Conservation (phyloP, 192 early-diverging fungal species). For the Coemansia erecta region DNA sequence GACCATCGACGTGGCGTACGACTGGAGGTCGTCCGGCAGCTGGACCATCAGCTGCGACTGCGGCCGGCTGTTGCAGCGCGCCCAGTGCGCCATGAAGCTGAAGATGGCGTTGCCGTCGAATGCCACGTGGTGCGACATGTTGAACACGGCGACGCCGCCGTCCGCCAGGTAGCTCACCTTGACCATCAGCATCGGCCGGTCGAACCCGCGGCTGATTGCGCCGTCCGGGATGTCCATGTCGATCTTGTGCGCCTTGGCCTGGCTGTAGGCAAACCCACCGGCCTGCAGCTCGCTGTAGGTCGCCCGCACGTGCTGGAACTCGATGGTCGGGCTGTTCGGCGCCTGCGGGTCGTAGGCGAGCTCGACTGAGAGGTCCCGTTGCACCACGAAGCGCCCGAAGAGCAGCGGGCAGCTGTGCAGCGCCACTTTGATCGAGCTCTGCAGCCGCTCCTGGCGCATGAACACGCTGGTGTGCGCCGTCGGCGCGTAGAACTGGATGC, state of each 20-base stretch:
- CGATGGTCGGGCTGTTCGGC: slow-evolving; percentile 28
- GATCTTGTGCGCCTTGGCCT: slow-evolving; percentile 11
- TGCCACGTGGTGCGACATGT: slow-evolving; percentile 43
- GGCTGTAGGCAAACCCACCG: slow-evolving; percentile 22
- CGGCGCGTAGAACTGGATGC: slow-evolving; percentile 39
- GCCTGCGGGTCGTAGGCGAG: slow-evolving; percentile 19
- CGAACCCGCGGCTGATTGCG: slow-evolving; percentile 2
- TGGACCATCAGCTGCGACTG: not conserved
- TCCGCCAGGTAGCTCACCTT: slow-evolving; percentile 36
- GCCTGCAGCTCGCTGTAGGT: slow-evolving; percentile 15
- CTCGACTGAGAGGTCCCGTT: slow-evolving; percentile 16
- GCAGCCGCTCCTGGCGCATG: slow-evolving; percentile 14
- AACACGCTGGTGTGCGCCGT: not conserved
- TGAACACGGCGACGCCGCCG: slow-evolving; percentile 32
- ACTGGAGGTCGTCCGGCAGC: slow-evolving; percentile 13
- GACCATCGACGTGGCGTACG: slow-evolving; percentile 5
- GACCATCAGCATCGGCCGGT: slow-evolving; percentile 40
- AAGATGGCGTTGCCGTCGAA: slow-evolving; percentile 50
- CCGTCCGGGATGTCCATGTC: slow-evolving; percentile 37
- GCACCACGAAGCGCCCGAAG: slow-evolving; percentile 19
- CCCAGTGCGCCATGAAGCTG: slow-evolving; percentile 42
- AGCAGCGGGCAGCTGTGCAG: slow-evolving; percentile 34
- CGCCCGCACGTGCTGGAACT: slow-evolving; percentile 12
- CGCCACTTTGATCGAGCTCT: slow-evolving; percentile 13
- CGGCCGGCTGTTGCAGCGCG: slow-evolving; percentile 17